phyloP scores from a whole-genome alignment of 805 yeast species.

The Lachancea sp. region DNA sequence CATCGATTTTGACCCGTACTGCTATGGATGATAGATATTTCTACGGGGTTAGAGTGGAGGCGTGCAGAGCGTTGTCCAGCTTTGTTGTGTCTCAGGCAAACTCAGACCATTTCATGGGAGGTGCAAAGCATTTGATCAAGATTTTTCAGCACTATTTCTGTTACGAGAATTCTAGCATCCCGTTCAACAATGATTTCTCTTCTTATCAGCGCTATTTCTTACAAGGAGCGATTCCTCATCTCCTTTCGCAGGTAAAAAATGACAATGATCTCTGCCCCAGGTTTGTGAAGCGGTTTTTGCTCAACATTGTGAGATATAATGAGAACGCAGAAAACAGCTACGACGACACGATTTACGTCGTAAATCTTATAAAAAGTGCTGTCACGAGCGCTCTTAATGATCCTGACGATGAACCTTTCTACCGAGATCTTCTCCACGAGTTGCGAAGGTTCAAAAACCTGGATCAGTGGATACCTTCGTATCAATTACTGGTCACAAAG shows the following conservation, averaged over 20 bases:
- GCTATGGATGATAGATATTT: constrained; percentile 78
- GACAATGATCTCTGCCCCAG: constrained; percentile 56
- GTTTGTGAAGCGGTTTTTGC: constrained; percentile 53
- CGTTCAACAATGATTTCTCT: constrained; percentile 74
- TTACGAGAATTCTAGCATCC: constrained; percentile 58
- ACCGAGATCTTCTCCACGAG: constrained; percentile 52
- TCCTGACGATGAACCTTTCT: constrained; percentile 34
- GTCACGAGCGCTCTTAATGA: constrained; percentile 36
- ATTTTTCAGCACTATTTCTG: constrained; percentile 69
- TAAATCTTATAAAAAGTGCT: constrained; percentile 50
- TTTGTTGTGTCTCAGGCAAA: constrained; percentile 42
- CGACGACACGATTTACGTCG: constrained; percentile 64
- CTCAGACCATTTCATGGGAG: constrained; percentile 33
- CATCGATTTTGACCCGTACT: constrained; percentile 73
- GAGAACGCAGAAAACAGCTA: constrained; percentile 77
- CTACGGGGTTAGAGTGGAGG: constrained; percentile 83
- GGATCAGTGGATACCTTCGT: constrained; percentile 83
- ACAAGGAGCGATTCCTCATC: constrained; percentile 59
- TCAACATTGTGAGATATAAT: constrained; percentile 72
- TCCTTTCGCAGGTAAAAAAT: constrained; percentile 56
- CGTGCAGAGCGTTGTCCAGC: constrained; percentile 72
- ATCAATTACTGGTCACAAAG: constrained; percentile 38
- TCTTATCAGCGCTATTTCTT: constrained; percentile 64
- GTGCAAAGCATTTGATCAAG: constrained; percentile 62
- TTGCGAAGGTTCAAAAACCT: constrained; percentile 67